These are phyloP conservation scores for Pyricularia sp. DNA, from an alignment of 2,329 filamentous ascomycete genomes.

Conservation along the genomic window DNA sequence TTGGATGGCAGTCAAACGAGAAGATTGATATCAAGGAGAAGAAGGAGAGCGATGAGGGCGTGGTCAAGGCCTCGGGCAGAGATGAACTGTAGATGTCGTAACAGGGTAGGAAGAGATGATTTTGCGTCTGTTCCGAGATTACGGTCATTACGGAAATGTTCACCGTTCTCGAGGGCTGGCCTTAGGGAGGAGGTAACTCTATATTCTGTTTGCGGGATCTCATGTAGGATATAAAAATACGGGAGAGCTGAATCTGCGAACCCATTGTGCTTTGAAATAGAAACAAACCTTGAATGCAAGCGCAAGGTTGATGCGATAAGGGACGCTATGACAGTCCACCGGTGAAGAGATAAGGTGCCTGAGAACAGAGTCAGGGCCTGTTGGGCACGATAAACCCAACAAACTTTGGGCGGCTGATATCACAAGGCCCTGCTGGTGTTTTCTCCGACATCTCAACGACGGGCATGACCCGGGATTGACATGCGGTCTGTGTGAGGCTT, in stretches of 20 bases:
- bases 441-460: background rate
- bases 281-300: background rate
- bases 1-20: constrained; percentile 68
- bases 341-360: background rate
- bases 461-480: background rate
- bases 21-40: constrained; percentile 31
- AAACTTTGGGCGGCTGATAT: background rate
- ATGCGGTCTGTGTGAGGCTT: background rate
- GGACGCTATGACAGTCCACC: background rate
- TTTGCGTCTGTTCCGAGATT: background rate
- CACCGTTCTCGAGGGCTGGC: background rate
- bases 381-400: background rate
- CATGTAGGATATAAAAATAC: background rate
- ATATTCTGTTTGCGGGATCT: background rate
- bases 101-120: background rate
- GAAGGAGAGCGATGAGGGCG: constrained; percentile 27
- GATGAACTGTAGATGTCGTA: constrained; percentile 54
- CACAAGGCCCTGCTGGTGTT: background rate
- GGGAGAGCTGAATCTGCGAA: background rate
- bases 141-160: background rate
- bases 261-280: background rate
- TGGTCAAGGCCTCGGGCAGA: constrained; percentile 63
- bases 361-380: background rate
- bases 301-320: background rate
- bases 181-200: background rate